Percentiles rank a stretch among this genome's conserved stretches.
phyloP scores from a whole-genome alignment of 2,329 filamentous ascomycete genomes.

The Fusarium proliferatum region DNA sequence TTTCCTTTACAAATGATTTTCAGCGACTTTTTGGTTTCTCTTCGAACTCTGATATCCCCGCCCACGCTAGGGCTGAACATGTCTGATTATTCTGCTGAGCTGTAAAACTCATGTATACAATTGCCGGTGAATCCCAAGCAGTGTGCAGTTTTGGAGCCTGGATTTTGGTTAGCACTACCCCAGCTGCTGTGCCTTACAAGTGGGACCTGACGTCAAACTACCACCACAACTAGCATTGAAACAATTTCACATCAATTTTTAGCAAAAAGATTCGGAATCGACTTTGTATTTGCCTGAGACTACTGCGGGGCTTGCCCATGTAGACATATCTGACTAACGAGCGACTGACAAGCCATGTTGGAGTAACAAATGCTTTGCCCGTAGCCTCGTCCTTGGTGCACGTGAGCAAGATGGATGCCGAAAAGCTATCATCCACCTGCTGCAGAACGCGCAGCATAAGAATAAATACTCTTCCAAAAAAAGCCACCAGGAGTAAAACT shows the following conservation, averaged over 20 bases:
- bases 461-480: conserved; percentile 45
- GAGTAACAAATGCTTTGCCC: conserved; percentile 44
- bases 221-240: background rate
- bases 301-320: conserved; percentile 50
- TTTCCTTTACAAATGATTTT: background rate
- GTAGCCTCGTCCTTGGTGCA: conserved; percentile 46
- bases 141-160: background rate
- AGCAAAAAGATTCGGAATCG: conserved; percentile 37
- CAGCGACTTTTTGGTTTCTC: background rate
- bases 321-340: conserved; percentile 47
- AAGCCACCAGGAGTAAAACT: conserved; percentile 43
- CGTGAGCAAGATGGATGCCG: conserved; percentile 33
- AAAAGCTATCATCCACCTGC: conserved; percentile 13
- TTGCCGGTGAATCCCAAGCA: background rate
- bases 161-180: background rate
- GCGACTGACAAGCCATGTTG: conserved; percentile 50
- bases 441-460: conserved; percentile 36
- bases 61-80: conserved; percentile 4
- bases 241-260: conserved; percentile 8
- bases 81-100: background rate
- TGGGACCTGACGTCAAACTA: conserved; percentile 6
- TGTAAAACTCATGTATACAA: background rate
- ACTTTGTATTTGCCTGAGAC: conserved; percentile 48
- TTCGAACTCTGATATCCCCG: conserved; percentile 30
- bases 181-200: background rate